Percentiles rank a stretch among this genome's conserved stretches.
Conservation (phyloP, 805 yeast genomes). For the Yarrowia yakushimensis region DNA sequence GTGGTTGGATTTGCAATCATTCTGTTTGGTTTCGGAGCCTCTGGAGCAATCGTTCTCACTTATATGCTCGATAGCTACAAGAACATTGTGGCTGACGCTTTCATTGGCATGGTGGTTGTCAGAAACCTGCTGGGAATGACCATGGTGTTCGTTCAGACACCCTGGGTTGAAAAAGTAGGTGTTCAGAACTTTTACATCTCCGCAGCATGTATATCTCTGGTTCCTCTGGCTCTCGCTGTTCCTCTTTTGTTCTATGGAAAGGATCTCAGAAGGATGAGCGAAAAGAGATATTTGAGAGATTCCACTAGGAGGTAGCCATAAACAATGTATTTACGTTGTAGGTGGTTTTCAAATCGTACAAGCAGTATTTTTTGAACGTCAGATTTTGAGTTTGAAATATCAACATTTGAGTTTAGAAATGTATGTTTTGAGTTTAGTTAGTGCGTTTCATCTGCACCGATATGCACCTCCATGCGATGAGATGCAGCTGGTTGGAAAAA, state of each 20-base stretch:
- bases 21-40: background rate
- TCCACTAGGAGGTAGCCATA: background rate
- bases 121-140: background rate
- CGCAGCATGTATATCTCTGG: background rate
- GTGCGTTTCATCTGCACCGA: no score
- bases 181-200: background rate
- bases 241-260: background rate
- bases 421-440: no score
- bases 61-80: background rate
- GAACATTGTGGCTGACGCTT: background rate
- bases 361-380: no score
- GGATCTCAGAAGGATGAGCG: background rate
- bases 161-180: background rate
- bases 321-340: no score
- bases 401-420: no score
- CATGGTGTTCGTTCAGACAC: background rate
- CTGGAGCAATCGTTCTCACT: background rate
- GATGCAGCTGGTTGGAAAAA: no score
- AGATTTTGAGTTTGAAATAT: no score
- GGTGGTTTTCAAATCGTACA: no score
- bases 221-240: background rate
- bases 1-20: background rate
- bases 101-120: background rate
- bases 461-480: no score
- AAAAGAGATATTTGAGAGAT: background rate